Conservation (phyloP, 2,329 filamentous ascomycete genomes). For the Davidsoniella australis region DNA sequence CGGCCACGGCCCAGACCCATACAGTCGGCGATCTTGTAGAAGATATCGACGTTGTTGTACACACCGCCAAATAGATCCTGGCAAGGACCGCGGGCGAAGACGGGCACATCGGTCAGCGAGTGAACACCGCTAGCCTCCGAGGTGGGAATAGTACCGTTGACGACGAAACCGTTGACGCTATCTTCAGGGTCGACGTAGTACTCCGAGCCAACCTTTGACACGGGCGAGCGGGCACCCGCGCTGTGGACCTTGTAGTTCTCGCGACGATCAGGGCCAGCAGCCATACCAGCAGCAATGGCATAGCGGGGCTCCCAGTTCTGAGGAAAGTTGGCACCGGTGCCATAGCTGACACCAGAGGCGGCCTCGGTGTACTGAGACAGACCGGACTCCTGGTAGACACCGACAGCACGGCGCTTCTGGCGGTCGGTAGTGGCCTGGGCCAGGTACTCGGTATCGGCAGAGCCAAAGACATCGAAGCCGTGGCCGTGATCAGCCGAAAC, state of each 20-base stretch:
- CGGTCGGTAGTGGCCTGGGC: constrained; percentile 47
- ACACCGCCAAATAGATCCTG: constrained; percentile 59
- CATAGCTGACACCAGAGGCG: constrained; percentile 45
- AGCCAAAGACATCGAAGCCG: constrained; percentile 75
- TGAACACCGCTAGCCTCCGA: constrained; percentile 52
- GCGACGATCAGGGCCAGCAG: constrained; percentile 54
- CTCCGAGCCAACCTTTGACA: constrained; percentile 35
- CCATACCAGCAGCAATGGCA: constrained; percentile 56
- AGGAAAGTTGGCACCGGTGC: constrained; percentile 60
- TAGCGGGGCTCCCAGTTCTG: constrained; percentile 74
- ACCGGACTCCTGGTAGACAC: constrained; percentile 56
- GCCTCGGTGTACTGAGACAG: constrained; percentile 55
- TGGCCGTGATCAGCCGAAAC: constrained; percentile 82
- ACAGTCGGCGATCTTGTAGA: constrained; percentile 56
- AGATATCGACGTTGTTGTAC: constrained; percentile 55
- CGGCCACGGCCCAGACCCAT: constrained; percentile 32
- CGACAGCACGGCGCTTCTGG: constrained; percentile 58
- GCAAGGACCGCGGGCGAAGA: constrained; percentile 65
- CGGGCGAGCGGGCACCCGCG: constrained; percentile 44
- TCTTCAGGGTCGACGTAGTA: constrained; percentile 55
- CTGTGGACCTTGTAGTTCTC: constrained; percentile 62
- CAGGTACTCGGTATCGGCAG: constrained; percentile 65
- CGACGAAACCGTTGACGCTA: constrained; percentile 45
- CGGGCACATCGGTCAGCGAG: constrained; percentile 60
- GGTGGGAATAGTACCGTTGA: constrained; percentile 59